A percentile compares a stretch with the other conserved stretches of the same genome.
Conservation (phyloP, 106 monocot species). For the Allium fistulosum region DNA sequence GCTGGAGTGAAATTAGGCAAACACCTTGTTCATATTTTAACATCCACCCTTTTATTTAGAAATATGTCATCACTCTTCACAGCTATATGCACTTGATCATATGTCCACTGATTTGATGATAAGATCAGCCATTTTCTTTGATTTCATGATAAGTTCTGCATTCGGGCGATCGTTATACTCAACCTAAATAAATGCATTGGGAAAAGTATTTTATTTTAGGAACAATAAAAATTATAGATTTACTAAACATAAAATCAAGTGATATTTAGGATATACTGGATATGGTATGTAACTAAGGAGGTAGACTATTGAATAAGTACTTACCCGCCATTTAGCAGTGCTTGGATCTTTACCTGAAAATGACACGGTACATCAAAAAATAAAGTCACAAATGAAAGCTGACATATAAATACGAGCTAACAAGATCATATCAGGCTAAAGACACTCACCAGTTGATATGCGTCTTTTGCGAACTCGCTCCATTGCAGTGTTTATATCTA, state of each 20-base stretch:
- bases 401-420: neutral
- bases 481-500: constrained; percentile 73
- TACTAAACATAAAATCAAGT: neutral
- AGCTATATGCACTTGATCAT: neutral
- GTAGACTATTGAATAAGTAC: neutral
- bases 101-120: constrained; percentile 74
- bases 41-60: too few species aligned
- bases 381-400: neutral
- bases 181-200: constrained; percentile 28
- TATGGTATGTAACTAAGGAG: neutral
- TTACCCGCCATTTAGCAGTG: constrained; percentile 84
- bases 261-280: neutral
- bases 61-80: too few species aligned
- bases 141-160: constrained; percentile 82
- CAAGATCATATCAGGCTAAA: neutral
- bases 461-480: constrained; percentile 69
- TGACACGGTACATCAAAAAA: neutral
- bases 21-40: too few species aligned
- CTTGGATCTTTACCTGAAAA: constrained; percentile 62
- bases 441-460: constrained; percentile 71
- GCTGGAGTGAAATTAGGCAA: too few species aligned
- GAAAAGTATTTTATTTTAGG: neutral
- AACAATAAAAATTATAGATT: neutral
- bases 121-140: constrained; percentile 82
- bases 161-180: constrained; percentile 89